phyloP scores from a whole-genome alignment of 2,329 filamentous ascomycete species.

The Balansia obtecta region DNA sequence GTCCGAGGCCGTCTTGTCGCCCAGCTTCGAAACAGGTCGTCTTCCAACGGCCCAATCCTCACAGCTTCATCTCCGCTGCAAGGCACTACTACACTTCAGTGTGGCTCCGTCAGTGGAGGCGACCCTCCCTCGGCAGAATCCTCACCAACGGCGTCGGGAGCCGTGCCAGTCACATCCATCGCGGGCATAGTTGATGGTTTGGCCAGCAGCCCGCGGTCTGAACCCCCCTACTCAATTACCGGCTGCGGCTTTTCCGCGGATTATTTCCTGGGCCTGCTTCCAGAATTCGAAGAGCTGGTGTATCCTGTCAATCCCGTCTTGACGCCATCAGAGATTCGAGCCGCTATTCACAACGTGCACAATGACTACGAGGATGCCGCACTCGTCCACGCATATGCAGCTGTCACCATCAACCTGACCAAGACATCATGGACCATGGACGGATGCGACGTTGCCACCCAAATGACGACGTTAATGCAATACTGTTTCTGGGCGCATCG shows the following conservation, averaged over 20 bases:
- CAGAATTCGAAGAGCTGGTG: slow-evolving; percentile 22
- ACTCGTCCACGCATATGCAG: slow-evolving; percentile 23
- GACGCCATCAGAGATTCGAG: slow-evolving; percentile 17
- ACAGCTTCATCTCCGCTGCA: slow-evolving; percentile 3
- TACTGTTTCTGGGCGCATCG: slow-evolving; percentile 13
- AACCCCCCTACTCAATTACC: slow-evolving; percentile 1
- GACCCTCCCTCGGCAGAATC: slow-evolving; percentile 8
- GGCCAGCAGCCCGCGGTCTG: slow-evolving; percentile 2
- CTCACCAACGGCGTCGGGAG: slow-evolving; percentile 1
- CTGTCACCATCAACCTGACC: slow-evolving; percentile 24
- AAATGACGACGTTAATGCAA: slow-evolving; percentile 18
- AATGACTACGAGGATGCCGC: slow-evolving; percentile 20
- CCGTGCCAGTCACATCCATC: slow-evolving; percentile 12
- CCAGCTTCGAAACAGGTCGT: slow-evolving; percentile 18
- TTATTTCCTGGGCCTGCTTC: slow-evolving; percentile 22
- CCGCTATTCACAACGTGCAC: slow-evolving; percentile 21
- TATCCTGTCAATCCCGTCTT: slow-evolving; percentile 26
- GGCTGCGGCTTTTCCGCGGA: slow-evolving; percentile 14
- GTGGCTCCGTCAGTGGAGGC: slow-evolving; percentile 2
- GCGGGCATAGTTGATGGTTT: slow-evolving; percentile 14
- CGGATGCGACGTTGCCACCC: slow-evolving; percentile 15
- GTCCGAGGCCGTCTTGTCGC: slow-evolving; percentile 23
- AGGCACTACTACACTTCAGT: background rate
- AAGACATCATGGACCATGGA: slow-evolving; percentile 17
- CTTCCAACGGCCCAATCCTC: slow-evolving; percentile 1